Evolutionary conservation across 805 yeast species (phyloP).

Genomic region (Saccharomycopsis amapae): DNA sequence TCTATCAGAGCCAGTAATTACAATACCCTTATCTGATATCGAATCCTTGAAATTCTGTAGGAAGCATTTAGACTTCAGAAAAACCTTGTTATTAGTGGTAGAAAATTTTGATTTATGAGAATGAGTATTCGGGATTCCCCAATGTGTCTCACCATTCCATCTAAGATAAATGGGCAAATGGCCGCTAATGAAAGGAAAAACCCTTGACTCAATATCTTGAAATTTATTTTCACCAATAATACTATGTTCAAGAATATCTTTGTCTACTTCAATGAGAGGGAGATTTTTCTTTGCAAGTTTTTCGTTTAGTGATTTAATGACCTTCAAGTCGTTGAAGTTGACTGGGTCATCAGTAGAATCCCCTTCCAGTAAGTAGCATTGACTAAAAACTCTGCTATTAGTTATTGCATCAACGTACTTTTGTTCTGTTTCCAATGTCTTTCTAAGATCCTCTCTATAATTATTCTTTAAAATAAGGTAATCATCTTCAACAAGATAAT

Average conservation of each 20-base stretch:
- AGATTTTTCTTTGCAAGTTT: not conserved
- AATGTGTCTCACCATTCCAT: constrained; percentile 30
- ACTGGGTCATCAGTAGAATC: constrained; percentile 22
- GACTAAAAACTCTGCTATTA: constrained; percentile 26
- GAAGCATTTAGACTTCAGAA: constrained; percentile 14
- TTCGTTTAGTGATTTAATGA: constrained; percentile 8
- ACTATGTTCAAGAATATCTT: constrained; percentile 36
- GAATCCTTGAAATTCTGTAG: constrained; percentile 26
- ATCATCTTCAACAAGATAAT: constrained; percentile 20
- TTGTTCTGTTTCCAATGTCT: constrained; percentile 24
- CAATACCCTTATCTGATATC: constrained; percentile 34
- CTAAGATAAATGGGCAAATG: constrained; percentile 30
- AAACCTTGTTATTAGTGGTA: constrained; percentile 11
- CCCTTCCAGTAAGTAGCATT: constrained; percentile 23
- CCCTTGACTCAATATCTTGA: constrained; percentile 28
- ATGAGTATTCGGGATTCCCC: constrained; percentile 31
- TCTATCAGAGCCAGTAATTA: constrained; percentile 30
- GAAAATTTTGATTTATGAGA: constrained; percentile 19
- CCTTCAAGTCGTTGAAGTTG: constrained; percentile 7
- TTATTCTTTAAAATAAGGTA: constrained; percentile 19
- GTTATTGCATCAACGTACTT: constrained; percentile 25
- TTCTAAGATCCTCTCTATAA: constrained; percentile 22
- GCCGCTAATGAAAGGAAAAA: constrained; percentile 34
- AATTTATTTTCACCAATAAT: constrained; percentile 23
- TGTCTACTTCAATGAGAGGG: constrained; percentile 31